phyloP scores from a whole-genome alignment of 768 basidiomycete genomes.

The Leccinellum rugosiceps region DNA sequence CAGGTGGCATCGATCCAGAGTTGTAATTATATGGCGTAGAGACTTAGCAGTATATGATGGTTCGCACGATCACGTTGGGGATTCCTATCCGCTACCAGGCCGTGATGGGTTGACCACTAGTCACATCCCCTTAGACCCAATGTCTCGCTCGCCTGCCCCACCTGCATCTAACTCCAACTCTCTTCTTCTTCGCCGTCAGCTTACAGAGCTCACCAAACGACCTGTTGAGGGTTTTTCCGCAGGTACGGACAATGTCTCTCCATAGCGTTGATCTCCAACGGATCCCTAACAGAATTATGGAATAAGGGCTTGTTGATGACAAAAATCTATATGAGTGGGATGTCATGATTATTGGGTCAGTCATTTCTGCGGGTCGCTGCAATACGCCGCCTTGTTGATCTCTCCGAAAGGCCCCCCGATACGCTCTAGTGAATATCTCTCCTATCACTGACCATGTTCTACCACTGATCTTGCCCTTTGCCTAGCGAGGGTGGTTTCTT shows the following conservation, averaged over 20 bases:
- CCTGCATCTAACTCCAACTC: slow-evolving; percentile 33
- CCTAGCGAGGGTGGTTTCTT: slow-evolving; percentile 92
- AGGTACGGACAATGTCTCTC: slow-evolving; percentile 45
- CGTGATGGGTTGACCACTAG: background rate
- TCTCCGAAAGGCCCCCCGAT: slow-evolving; percentile 69
- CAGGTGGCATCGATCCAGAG: too few relatives aligned
- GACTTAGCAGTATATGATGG: too few relatives aligned
- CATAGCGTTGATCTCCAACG: slow-evolving; percentile 31
- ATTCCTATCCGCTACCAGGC: background rate
- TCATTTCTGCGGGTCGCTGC: slow-evolving; percentile 16
- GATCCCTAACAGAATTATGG: slow-evolving; percentile 33
- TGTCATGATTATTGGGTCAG: slow-evolving; percentile 88
- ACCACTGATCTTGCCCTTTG: slow-evolving; percentile 2
- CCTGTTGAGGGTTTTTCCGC: slow-evolving; percentile 98
- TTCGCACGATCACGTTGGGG: slow-evolving; percentile 23
- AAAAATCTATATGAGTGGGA: slow-evolving; percentile 97
- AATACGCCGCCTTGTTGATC: slow-evolving; percentile 15
- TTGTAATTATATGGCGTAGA: too few relatives aligned
- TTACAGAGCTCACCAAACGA: slow-evolving; percentile 82
- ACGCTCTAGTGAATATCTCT: slow-evolving; percentile 75
- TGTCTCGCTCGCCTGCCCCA: slow-evolving; percentile 31
- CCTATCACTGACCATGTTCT: background rate
- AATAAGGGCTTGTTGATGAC: slow-evolving; percentile 87
- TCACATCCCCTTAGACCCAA: slow-evolving; percentile 8
- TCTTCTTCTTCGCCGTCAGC: slow-evolving; percentile 74